Percentiles rank a stretch among this genome's conserved stretches.
Evolutionary conservation across 192 early-diverging fungal genomes (phyloP).

Genomic region (Linnemannia exigua): DNA sequence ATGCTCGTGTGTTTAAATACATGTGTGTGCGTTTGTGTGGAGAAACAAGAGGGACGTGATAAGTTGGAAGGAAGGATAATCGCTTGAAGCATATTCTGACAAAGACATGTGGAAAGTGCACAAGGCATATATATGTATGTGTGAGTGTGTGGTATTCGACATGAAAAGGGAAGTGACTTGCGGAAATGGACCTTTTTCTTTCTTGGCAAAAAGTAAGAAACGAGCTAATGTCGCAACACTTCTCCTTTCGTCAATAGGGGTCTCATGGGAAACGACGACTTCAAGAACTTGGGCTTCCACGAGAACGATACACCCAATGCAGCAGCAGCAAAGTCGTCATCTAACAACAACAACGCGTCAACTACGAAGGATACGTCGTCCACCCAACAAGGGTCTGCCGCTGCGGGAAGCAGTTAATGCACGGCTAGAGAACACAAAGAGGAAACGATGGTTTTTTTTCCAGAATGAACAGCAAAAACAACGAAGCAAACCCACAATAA

Average conservation of each 20-base stretch:
- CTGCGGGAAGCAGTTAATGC: not conserved
- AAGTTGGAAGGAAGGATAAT: no score
- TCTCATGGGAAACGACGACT: slow-evolving; percentile 76
- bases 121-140: no score
- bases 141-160: no score
- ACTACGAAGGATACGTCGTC: not conserved
- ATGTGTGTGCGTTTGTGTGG: no score
- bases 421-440: not conserved
- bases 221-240: not conserved
- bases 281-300: slow-evolving; percentile 79
- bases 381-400: not conserved
- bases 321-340: not conserved
- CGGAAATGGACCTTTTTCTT: no score
- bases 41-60: no score
- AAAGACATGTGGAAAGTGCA: no score
- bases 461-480: not conserved
- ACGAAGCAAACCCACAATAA: not conserved
- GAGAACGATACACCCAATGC: slow-evolving; percentile 53
- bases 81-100: no score
- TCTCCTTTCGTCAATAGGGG: slow-evolving; percentile 56
- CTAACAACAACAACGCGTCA: not conserved
- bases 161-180: no score
- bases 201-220: no score
- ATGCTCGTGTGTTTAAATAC: no score
- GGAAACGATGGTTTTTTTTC: not conserved